These are phyloP conservation scores for Allium sativum DNA, from an alignment of 106 monocot genomes.

Conservation along the genomic window DNA sequence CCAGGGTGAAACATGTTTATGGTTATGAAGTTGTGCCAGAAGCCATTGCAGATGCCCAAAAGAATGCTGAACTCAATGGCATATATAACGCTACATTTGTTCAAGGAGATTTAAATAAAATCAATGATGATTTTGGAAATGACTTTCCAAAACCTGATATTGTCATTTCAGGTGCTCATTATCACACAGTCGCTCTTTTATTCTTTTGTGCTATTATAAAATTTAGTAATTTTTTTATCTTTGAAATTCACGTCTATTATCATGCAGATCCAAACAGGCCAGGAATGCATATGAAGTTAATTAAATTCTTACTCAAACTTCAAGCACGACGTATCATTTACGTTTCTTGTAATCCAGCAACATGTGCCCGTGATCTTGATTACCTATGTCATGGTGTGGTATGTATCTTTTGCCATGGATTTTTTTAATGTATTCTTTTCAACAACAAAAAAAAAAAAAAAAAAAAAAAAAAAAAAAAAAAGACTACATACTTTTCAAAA, in stretches of 20 bases:
- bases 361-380: slow-evolving; percentile 90
- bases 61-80: slow-evolving; percentile 75
- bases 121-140: slow-evolving; percentile 70
- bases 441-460: no score
- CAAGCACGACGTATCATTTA: slow-evolving; percentile 58
- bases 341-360: slow-evolving; percentile 93
- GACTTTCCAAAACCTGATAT: slow-evolving; percentile 86
- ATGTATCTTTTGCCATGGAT: slow-evolving; percentile 11
- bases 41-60: slow-evolving; percentile 77
- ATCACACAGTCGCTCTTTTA: not conserved
- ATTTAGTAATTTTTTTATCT: not conserved
- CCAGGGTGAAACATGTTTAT: slow-evolving; percentile 79
- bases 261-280: slow-evolving; percentile 89
- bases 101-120: slow-evolving; percentile 97
- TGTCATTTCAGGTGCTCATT: slow-evolving; percentile 67
- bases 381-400: slow-evolving; percentile 93
- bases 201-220: not conserved
- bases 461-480: no score
- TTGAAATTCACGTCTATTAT: not conserved
- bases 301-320: slow-evolving; percentile 73
- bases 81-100: slow-evolving; percentile 91
- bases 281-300: slow-evolving; percentile 93
- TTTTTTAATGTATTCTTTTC: not conserved
- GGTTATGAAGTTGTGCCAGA: slow-evolving; percentile 87
- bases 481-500: no score